Evolutionary conservation across 78 protist species (phyloP), one percentile per base, ranked within the genome.

Genomic region (Dictyostelium firmibasis): DNA sequence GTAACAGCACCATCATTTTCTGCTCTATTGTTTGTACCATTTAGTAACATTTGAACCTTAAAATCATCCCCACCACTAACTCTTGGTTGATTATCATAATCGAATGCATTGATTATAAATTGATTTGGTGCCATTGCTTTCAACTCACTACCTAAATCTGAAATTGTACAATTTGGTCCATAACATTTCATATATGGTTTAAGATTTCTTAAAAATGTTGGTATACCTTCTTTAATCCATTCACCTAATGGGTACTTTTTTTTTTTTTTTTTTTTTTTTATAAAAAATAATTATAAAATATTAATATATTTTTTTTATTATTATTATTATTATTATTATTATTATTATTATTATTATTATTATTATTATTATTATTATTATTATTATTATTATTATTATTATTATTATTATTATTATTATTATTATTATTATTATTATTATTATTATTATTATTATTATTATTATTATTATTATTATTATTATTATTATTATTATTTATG

Each of bases 111-210:
- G 2, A 89, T 60, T 11, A 2, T 44, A 20, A 81, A 89, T 81
- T 89, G 94, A 57, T 89, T 89, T 43, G 94, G 94, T 69, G 94
- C 81, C 78, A 76, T 89, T 44, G 87, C 94, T 43, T 89, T 81
- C 13, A 89, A 38, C 27, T 67, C 38, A 25, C 16, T 6, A 70
- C 25, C 85, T 23, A 89, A 67, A 44, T 70, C 75, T 11, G 38
- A 4, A 33, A 89, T 76, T n/a, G 41, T 20, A 69, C 87, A 81
- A 50, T 77, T 89, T 60, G 94, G 94, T 33, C 84, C 94, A 69
- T 89, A 89, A 27, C 86, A 85, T 50, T 69, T 89, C 94, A 89
- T 89, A 29, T 75, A 89, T 43, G 94, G 94, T 89, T 81, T 89
- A 5, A 89, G 57, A 62, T 89, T 78, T 38, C 64, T 83, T 5